These are phyloP conservation scores for Aspergillus ibericus DNA, from an alignment of 2,329 filamentous ascomycete species.

Conservation along the genomic window DNA sequence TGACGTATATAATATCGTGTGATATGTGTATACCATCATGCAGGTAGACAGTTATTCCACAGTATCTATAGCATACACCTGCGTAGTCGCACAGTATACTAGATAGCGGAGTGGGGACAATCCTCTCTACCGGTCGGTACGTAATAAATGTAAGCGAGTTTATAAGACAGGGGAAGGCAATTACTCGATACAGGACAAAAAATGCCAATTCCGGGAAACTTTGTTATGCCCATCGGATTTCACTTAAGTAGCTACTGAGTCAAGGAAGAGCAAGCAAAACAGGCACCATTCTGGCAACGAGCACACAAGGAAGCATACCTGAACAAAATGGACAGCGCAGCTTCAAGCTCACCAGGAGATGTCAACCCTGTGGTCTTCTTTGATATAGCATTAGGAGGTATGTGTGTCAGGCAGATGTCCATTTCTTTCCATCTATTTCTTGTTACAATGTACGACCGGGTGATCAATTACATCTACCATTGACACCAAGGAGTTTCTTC, in stretches of 20 bases:
- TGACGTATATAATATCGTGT: no score
- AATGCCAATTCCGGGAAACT: neutral
- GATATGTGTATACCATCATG: no score
- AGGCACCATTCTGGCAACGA: neutral
- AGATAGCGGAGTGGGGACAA: no score
- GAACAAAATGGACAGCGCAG: constrained; percentile 1
- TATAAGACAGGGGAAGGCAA: neutral
- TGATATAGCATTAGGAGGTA: constrained; percentile 50
- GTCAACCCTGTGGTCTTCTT: constrained; percentile 52
- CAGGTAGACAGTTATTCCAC: no score
- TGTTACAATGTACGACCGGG: neutral
- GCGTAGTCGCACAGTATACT: no score
- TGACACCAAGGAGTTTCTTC: neutral
- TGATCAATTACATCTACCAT: neutral
- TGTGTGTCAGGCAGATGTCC: constrained; percentile 14
- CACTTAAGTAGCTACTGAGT: neutral
- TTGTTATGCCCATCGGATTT: neutral
- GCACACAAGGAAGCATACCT: neutral
- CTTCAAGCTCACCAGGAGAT: neutral
- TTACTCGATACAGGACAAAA: neutral
- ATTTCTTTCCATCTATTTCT: neutral
- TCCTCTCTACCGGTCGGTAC: no score
- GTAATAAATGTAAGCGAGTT: no score
- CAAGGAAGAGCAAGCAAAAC: neutral
- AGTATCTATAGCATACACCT: no score